Base-by-base conservation (phyloP, 371 early-diverging fungal species). In the Mortierella sp. region DNA sequence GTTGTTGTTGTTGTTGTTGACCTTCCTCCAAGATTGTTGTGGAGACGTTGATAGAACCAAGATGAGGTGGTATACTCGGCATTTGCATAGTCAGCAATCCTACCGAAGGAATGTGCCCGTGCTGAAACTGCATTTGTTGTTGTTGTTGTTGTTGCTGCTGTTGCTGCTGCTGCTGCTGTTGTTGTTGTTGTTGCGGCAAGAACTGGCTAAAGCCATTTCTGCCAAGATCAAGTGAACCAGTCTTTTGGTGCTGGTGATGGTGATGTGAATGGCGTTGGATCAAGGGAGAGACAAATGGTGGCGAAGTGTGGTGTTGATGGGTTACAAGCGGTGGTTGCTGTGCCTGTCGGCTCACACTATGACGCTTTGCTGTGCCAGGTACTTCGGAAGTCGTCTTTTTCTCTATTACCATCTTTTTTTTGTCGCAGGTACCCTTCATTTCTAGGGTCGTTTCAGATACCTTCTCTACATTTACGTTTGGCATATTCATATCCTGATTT, bases 241-340 rank as follows among this genome's bases (percentile, higher is more conserved):
- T 33, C 43, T 70, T 76, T 16, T 74, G 74, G 43, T 61, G 61
- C n/a, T 70, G 76, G 48, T 72, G 70, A 21, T 65, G 67, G 2
- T 61, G 58, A 40, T 67, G 69, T 61, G 63, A 72, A 2, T 57
- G 72, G 33, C 69, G 66, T 6, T 73, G 73, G 24, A 77, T 52
- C 60, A 78, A 33, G 15, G 79, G 79, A n/a, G 79, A 79, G 7
- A 70, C 74, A 60, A 63, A 67, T 0, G 79, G 79, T 0, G 79
- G 71, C 3, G 79, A 74, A n/a, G 79, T 79, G 33, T 75, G 81
- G 13, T 80, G 81, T 40, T 80, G 81, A 38, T 80, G 81, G 16
- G 70, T 71, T 4, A 80, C 81, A 22, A 80, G 50, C 0, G 81
- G 81, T 0, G 75, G 75, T 19, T 71, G 81, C 43, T 74, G 75